phyloP scores from a whole-genome alignment of 257 asterid genomes.

The Asclepias syriaca region DNA sequence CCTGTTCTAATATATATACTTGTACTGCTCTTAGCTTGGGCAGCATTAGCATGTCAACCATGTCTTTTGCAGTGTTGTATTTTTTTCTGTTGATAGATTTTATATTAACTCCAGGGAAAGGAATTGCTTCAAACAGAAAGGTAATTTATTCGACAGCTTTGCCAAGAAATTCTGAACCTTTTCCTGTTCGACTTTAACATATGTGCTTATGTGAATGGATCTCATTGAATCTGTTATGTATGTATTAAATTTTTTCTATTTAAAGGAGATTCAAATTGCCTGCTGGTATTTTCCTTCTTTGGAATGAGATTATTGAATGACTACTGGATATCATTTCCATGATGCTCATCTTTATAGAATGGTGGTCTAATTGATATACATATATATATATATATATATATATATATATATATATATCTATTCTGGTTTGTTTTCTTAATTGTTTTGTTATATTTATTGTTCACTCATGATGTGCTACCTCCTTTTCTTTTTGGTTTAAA shows the following conservation, averaged over 20 bases:
- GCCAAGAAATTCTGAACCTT: not conserved
- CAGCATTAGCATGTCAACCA: not conserved
- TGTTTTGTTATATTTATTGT: not conserved
- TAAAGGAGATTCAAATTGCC: not conserved
- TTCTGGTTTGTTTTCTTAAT: not conserved
- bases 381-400: not conserved
- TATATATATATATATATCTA: too few relatives aligned
- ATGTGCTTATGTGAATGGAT: not conserved
- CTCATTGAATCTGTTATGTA: not conserved
- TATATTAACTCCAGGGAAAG: not conserved
- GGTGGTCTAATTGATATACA: not conserved
- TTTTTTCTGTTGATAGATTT: not conserved
- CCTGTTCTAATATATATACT: not conserved
- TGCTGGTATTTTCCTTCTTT: not conserved
- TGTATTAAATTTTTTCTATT: not conserved
- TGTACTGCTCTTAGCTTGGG: slow-evolving; percentile 3
- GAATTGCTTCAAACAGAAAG: not conserved
- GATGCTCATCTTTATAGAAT: not conserved
- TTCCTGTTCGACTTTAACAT: not conserved
- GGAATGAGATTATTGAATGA: not conserved
- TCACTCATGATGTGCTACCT: not conserved
- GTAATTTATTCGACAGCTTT: not conserved
- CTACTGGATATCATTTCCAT: not conserved
- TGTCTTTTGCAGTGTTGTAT: not conserved
- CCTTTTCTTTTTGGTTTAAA: not conserved